Conservation (phyloP, 1,284 basidiomycete species). For the Marasmius oreades region DNA sequence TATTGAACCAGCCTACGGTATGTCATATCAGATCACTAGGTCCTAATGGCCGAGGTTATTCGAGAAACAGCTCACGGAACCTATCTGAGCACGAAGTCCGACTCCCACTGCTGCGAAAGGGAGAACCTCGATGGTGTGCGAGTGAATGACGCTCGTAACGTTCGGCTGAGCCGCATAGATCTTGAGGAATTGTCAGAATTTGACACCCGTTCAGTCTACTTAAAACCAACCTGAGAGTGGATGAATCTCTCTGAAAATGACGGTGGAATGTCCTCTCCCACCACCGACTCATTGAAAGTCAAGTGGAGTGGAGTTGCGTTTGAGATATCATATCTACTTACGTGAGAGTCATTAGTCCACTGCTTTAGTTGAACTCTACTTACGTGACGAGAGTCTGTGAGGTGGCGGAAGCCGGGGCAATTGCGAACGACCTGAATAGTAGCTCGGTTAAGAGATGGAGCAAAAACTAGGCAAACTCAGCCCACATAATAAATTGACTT, state of each 20-base stretch:
- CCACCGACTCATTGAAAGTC: constrained; percentile 13
- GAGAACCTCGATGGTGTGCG: constrained; percentile 14
- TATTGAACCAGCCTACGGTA: constrained; percentile 7
- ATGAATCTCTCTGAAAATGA: constrained; percentile 21
- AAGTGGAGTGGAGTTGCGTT: constrained; percentile 19
- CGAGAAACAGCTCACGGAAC: constrained; percentile 7
- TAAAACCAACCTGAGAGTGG: constrained; percentile 18
- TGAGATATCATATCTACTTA: constrained; percentile 18
- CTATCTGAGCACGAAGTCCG: constrained; percentile 13
- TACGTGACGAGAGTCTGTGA: constrained; percentile 20
- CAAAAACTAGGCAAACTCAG: neutral
- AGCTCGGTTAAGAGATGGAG: neutral
- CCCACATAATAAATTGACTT: constrained; percentile 21
- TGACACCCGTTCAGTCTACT: too few species aligned
- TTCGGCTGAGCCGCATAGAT: constrained; percentile 20
- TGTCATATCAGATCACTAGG: neutral
- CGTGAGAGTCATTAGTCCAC: neutral
- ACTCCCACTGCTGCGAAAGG: constrained; percentile 11
- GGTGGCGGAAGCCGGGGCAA: constrained; percentile 21
- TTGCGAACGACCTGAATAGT: constrained; percentile 19
- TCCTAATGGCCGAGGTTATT: neutral
- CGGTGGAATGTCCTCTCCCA: constrained; percentile 9
- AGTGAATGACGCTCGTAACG: constrained; percentile 16
- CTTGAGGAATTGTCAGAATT: constrained; percentile 2
- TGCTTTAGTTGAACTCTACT: neutral